Evolutionary conservation across 2,329 filamentous ascomycete species (phyloP).

Genomic region (Arachnomyces sp.): DNA sequence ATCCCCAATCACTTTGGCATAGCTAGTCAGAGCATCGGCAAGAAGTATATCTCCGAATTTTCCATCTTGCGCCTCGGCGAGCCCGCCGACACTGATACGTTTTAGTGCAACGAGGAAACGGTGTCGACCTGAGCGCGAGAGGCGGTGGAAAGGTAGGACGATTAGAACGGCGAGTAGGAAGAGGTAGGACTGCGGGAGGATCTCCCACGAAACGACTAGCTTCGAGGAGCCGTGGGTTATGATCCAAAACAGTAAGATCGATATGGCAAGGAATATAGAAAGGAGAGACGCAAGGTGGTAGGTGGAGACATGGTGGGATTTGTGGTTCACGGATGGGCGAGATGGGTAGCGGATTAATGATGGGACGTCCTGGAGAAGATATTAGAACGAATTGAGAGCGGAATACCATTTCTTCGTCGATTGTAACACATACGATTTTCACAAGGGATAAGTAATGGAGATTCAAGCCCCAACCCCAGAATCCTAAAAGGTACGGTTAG

Average conservation of each 20-base stretch:
- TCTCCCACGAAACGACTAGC: slow-evolving; percentile 70
- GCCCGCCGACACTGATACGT: slow-evolving; percentile 73
- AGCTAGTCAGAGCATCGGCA: slow-evolving; percentile 89
- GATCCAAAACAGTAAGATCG: slow-evolving; percentile 75
- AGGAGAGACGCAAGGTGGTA: slow-evolving; percentile 79
- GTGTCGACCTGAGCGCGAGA: slow-evolving; percentile 63
- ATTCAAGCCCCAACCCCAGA: slow-evolving; percentile 93
- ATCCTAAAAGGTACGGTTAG: slow-evolving; percentile 46
- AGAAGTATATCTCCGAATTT: slow-evolving; percentile 93
- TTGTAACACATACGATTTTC: slow-evolving; percentile 57
- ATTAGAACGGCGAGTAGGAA: slow-evolving; percentile 64
- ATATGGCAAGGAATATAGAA: slow-evolving; percentile 61
- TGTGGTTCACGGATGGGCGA: slow-evolving; percentile 61
- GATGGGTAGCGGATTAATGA: slow-evolving; percentile 77
- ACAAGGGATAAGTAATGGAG: slow-evolving; percentile 73
- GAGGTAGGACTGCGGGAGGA: slow-evolving; percentile 79
- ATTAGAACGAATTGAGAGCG: slow-evolving; percentile 5
- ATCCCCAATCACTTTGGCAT: slow-evolving; percentile 85
- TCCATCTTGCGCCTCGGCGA: slow-evolving; percentile 78
- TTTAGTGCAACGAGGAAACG: slow-evolving; percentile 69
- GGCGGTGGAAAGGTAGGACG: slow-evolving; percentile 61
- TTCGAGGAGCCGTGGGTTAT: slow-evolving; percentile 63
- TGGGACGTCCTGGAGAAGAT: slow-evolving; percentile 60
- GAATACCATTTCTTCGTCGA: background rate
- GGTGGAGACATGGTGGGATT: slow-evolving; percentile 69